phyloP scores from a whole-genome alignment of 1,284 basidiomycete species.

The Amylostereum areolatum region DNA sequence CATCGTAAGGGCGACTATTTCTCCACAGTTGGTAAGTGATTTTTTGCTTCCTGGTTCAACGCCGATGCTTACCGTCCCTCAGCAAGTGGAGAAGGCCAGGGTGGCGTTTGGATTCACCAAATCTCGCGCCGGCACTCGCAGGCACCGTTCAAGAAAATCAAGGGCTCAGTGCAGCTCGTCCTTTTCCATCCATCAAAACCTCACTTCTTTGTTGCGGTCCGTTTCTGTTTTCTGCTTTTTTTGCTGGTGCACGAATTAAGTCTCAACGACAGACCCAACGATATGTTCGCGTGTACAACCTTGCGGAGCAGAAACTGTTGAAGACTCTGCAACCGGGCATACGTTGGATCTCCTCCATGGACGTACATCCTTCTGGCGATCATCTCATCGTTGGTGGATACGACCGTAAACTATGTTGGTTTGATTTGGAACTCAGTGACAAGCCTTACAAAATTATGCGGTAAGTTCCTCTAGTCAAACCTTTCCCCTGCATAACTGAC shows the following conservation, averaged over 20 bases:
- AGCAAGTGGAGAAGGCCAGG: conserved; percentile 62
- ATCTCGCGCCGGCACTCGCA: conserved; percentile 91
- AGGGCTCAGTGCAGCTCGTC: conserved; percentile 86
- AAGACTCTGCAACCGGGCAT: conserved; percentile 93
- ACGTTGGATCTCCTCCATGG: conserved; percentile 95
- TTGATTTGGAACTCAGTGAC: conserved; percentile 92
- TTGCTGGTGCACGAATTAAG: conserved; percentile 7
- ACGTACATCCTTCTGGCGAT: conserved; percentile 93
- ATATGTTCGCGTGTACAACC: conserved; percentile 93
- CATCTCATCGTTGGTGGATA: conserved; percentile 97
- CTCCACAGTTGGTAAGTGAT: conserved; percentile 75
- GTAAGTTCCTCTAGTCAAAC: conserved; percentile 29
- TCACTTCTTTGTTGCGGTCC: conserved; percentile 94
- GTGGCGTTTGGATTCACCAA: conserved; percentile 92
- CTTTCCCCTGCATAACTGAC: conserved; percentile 1
- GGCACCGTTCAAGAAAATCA: conserved; percentile 93
- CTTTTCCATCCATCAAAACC: conserved; percentile 94
- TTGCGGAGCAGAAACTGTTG: conserved; percentile 88
- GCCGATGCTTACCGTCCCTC: conserved; percentile 10
- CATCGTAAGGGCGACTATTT: conserved; percentile 96
- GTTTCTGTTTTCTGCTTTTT: conserved; percentile 22
- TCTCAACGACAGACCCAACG: conserved; percentile 74
- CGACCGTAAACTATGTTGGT: conserved; percentile 98
- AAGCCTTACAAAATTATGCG: conserved; percentile 96
- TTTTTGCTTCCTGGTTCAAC: not conserved